A percentile compares a stretch with the other conserved stretches of the same genome.
These are phyloP conservation scores for Wallacemonas collosoma DNA, from an alignment of 208 protist species.

Conservation along the genomic window DNA sequence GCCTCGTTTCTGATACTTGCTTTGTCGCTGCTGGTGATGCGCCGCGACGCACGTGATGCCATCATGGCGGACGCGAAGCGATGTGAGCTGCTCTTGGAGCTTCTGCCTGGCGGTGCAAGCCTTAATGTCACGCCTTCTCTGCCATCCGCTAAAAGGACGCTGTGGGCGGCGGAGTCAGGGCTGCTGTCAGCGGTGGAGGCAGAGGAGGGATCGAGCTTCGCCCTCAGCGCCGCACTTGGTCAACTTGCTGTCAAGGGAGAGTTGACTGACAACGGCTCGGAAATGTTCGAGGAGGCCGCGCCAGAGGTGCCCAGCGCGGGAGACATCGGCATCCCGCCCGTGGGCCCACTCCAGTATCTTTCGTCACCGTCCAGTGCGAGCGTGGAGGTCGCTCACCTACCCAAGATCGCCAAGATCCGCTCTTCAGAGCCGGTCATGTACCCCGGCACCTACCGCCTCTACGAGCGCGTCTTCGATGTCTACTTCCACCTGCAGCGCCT, in stretches of 20 bases:
- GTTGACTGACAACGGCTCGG: slow-evolving; percentile 1
- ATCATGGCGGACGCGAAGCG: background rate
- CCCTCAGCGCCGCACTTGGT: slow-evolving; percentile 2
- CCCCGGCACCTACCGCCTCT: slow-evolving; percentile 2
- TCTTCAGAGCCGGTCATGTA: slow-evolving; percentile 9
- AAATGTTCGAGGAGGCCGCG: slow-evolving; percentile 8
- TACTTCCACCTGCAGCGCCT: background rate
- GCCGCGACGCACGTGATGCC: background rate
- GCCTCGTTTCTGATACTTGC: slow-evolving; percentile 45
- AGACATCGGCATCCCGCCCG: background rate
- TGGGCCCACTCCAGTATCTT: slow-evolving; percentile 5
- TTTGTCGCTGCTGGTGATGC: slow-evolving; percentile 51
- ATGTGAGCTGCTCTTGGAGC: background rate
- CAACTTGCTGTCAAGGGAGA: slow-evolving; percentile 2
- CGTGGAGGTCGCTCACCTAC: background rate
- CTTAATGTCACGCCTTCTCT: background rate
- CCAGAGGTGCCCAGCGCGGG: slow-evolving; percentile 1
- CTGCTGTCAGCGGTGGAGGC: background rate
- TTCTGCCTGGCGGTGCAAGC: background rate
- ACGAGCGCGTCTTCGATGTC: slow-evolving; percentile 7
- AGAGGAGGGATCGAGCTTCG: background rate
- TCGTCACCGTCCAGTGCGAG: background rate
- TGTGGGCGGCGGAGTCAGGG: too few relatives aligned
- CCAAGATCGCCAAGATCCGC: slow-evolving; percentile 6
- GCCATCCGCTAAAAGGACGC: background rate